Conservation (phyloP, 345 rosid species). For the Cardamine resedifolia region DNA sequence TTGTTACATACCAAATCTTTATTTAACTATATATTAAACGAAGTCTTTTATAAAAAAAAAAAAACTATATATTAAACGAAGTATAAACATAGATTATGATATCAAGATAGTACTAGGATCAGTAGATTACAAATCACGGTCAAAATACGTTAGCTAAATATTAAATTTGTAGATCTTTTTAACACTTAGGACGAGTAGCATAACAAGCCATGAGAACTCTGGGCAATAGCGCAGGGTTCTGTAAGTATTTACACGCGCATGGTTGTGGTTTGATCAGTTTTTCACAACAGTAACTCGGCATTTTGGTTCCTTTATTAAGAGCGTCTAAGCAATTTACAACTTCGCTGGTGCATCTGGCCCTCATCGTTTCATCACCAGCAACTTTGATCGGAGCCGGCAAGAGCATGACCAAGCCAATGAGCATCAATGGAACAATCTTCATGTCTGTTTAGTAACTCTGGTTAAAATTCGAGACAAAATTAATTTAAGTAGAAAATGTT, state of each 20-base stretch:
- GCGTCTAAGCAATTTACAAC: neutral
- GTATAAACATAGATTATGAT: neutral
- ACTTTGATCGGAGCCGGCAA: neutral
- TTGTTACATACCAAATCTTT: no score
- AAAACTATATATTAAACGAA: neutral
- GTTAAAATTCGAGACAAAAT: no score
- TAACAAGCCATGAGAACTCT: neutral
- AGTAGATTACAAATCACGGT: neutral
- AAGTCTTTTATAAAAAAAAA: no score
- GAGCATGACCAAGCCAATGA: neutral
- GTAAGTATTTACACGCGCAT: neutral
- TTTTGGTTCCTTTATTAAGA: neutral
- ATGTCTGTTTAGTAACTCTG: neutral
- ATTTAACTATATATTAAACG: no score
- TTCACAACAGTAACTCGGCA: neutral
- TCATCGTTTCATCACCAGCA: neutral
- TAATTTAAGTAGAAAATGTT: neutral
- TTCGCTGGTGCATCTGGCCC: neutral
- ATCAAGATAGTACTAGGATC: neutral
- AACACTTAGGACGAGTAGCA: neutral
- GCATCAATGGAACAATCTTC: neutral
- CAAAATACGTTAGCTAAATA: neutral
- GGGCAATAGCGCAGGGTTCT: neutral
- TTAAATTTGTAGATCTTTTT: neutral
- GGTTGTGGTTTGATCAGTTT: neutral